Percentiles rank a stretch among this genome's conserved stretches.
Evolutionary conservation across 2,329 filamentous ascomycete species (phyloP).

Genomic region (Grosmannia huntii): DNA sequence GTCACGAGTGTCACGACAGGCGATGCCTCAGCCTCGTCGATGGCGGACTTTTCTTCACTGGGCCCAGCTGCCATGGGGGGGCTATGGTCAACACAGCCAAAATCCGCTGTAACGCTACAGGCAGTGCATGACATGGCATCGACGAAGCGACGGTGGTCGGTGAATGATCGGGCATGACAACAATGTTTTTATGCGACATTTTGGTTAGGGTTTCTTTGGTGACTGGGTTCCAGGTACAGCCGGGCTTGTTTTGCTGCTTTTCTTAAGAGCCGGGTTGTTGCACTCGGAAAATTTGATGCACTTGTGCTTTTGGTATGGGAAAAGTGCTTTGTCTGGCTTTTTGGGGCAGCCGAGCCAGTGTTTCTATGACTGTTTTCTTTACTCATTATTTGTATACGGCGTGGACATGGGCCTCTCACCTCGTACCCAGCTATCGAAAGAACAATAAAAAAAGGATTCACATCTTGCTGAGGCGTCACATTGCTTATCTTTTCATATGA

Average conservation of each 20-base stretch:
- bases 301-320: not conserved
- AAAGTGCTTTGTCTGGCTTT: not conserved
- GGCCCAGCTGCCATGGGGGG: not conserved
- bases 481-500: too few relatives aligned
- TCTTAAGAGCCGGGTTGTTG: not conserved
- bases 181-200: not conserved
- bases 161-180: slow-evolving; percentile 27
- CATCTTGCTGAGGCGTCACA: too few relatives aligned
- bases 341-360: not conserved
- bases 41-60: not conserved
- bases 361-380: not conserved
- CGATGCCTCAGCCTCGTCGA: not conserved
- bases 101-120: slow-evolving; percentile 18
- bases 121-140: slow-evolving; percentile 30
- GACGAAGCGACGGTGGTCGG: slow-evolving; percentile 42
- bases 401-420: not conserved
- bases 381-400: not conserved
- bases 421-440: not conserved
- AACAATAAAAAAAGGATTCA: not conserved
- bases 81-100: not conserved
- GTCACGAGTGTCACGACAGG: not conserved
- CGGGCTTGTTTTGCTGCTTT: not conserved
- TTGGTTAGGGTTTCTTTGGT: not conserved
- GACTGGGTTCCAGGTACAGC: not conserved
- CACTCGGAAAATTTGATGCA: not conserved